These are phyloP conservation scores for Candida corydali DNA, from an alignment of 805 yeast species.

Conservation along the genomic window DNA sequence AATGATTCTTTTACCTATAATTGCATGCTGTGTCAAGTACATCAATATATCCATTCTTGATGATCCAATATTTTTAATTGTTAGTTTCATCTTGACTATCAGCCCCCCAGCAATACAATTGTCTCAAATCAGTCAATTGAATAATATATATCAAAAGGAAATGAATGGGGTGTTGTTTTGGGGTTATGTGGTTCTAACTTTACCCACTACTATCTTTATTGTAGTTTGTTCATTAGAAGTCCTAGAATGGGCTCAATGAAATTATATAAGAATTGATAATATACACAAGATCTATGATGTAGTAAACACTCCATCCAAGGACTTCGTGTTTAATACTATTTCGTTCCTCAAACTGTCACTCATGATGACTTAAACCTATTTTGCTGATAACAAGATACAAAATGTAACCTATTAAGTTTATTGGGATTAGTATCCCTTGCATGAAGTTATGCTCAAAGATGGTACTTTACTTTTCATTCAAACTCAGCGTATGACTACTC, in stretches of 20 bases:
- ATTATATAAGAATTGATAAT: background rate
- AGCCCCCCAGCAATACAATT: constrained; percentile 84
- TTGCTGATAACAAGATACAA: too few species aligned
- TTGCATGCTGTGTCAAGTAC: constrained; percentile 60
- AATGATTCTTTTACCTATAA: constrained; percentile 59
- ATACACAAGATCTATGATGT: too few species aligned
- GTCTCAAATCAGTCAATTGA: constrained; percentile 75
- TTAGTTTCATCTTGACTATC: constrained; percentile 68
- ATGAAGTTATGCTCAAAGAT: too few species aligned
- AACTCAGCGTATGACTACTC: too few species aligned
- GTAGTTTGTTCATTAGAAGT: constrained; percentile 66
- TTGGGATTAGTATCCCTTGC: too few species aligned
- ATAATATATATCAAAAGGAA: constrained; percentile 71
- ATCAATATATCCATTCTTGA: constrained; percentile 65
- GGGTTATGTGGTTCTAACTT: constrained; percentile 73
- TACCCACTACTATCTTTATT: constrained; percentile 70
- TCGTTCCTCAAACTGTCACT: too few species aligned
- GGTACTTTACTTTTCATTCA: too few species aligned
- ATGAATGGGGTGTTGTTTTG: constrained; percentile 81
- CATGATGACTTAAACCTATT: too few species aligned
- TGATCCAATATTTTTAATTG: constrained; percentile 77
- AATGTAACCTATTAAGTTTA: too few species aligned
- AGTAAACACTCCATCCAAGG: too few species aligned
- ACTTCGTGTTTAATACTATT: too few species aligned
- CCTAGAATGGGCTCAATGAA: constrained; percentile 43